phyloP scores from a whole-genome alignment of 441 rosid genomes.

The Isatis lusitanica region DNA sequence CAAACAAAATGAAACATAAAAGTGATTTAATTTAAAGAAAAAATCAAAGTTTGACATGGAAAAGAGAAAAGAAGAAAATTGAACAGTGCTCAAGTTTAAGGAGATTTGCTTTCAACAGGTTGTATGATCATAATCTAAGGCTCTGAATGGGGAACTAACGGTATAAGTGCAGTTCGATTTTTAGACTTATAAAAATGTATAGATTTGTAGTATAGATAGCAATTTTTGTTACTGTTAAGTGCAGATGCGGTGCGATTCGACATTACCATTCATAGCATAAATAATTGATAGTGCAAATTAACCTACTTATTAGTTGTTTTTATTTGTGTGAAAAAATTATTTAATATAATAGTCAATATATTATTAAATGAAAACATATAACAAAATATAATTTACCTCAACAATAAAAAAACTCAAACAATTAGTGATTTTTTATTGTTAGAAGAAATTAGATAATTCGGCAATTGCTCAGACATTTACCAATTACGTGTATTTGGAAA shows the following conservation, averaged over 20 bases:
- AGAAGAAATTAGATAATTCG: neutral
- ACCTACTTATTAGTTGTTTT: neutral
- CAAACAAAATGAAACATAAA: neutral
- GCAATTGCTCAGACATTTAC: neutral
- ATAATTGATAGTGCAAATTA: neutral
- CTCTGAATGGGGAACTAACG: no score
- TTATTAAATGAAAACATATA: no score
- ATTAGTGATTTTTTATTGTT: neutral
- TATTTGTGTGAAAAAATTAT: neutral
- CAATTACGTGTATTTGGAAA: neutral
- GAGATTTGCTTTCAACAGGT: neutral
- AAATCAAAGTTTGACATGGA: neutral
- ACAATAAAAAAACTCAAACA: no score
- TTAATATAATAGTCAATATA: no score
- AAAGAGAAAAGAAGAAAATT: neutral
- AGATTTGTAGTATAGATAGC: no score
- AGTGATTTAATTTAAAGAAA: neutral
- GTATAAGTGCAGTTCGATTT: no score
- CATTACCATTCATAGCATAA: no score
- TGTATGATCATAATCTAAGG: neutral
- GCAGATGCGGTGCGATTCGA: no score
- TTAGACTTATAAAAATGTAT: no score
- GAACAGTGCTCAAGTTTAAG: neutral
- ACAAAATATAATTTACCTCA: no score
- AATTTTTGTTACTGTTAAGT: no score